Percentiles rank a stretch among this genome's conserved stretches.
Evolutionary conservation across 164 flowering plant genomes (phyloP).

Genomic region (Taxillus chinensis): DNA sequence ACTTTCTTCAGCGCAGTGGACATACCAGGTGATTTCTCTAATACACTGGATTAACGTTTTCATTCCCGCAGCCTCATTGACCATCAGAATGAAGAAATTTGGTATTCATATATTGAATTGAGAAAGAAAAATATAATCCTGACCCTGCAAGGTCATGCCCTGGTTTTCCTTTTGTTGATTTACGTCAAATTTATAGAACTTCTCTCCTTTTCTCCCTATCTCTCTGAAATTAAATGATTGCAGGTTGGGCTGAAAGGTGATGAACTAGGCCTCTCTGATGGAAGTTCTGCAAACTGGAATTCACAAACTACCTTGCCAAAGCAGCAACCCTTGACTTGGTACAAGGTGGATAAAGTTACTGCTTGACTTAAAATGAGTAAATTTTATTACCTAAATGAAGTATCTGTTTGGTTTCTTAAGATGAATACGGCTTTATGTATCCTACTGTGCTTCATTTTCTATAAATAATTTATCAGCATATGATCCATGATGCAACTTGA

Average conservation of each 20-base stretch:
- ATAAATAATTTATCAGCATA: too few species aligned
- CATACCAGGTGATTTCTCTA: constrained; percentile 59
- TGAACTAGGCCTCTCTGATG: constrained; percentile 53
- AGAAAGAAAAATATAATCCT: too few species aligned
- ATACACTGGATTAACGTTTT: background rate
- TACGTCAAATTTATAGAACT: background rate
- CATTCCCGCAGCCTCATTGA: background rate
- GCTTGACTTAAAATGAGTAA: background rate
- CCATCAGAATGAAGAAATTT: background rate
- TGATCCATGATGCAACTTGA: too few species aligned
- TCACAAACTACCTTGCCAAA: constrained; percentile 51
- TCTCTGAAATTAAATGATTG: constrained; percentile 8
- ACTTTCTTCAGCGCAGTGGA: constrained; percentile 77
- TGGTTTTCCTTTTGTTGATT: background rate
- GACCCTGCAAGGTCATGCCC: too few species aligned
- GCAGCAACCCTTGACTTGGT: constrained; percentile 79
- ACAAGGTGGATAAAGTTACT: constrained; percentile 48
- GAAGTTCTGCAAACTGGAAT: constrained; percentile 62
- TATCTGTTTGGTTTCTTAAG: too few species aligned
- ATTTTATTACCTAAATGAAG: too few species aligned
- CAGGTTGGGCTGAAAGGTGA: constrained; percentile 92
- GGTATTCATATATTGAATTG: too few species aligned
- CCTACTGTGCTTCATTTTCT: too few species aligned
- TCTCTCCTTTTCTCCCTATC: background rate
- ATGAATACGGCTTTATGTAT: too few species aligned